phyloP scores from a whole-genome alignment of 345 rosid species.

The Citrus inodora region DNA sequence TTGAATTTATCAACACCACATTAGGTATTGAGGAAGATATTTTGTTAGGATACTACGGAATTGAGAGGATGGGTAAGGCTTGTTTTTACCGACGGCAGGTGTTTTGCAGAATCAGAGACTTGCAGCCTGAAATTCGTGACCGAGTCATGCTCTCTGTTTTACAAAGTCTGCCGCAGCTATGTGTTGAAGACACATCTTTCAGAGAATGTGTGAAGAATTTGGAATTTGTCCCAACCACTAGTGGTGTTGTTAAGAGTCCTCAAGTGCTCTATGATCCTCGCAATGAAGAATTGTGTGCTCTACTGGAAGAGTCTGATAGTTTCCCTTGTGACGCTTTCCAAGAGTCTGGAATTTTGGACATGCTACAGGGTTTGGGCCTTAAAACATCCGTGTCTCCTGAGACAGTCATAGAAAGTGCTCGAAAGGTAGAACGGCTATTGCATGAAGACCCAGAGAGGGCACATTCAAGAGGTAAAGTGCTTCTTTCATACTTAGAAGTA shows the following conservation, averaged over 20 bases:
- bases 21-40: constrained; percentile 62
- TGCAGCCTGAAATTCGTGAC: constrained; percentile 77
- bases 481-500: constrained; percentile 84
- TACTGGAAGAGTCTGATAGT: constrained; percentile 74
- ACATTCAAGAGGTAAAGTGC: constrained; percentile 69
- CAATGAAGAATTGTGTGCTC: constrained; percentile 74
- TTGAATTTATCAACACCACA: constrained; percentile 57
- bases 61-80: constrained; percentile 77
- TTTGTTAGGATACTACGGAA: constrained; percentile 60
- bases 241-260: constrained; percentile 64
- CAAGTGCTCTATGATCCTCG: constrained; percentile 81
- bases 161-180: constrained; percentile 77
- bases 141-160: constrained; percentile 73
- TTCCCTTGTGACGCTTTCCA: constrained; percentile 71
- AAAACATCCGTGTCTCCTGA: constrained; percentile 76
- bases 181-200: constrained; percentile 64
- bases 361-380: constrained; percentile 87
- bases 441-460: constrained; percentile 70
- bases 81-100: constrained; percentile 70
- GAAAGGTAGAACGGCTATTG: constrained; percentile 63
- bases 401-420: constrained; percentile 78
- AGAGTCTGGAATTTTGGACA: constrained; percentile 65
- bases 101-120: constrained; percentile 49
- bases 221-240: constrained; percentile 77
- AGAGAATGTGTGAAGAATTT: constrained; percentile 65